Conservation (phyloP, 257 asterid species). For the Linaria vulgaris region DNA sequence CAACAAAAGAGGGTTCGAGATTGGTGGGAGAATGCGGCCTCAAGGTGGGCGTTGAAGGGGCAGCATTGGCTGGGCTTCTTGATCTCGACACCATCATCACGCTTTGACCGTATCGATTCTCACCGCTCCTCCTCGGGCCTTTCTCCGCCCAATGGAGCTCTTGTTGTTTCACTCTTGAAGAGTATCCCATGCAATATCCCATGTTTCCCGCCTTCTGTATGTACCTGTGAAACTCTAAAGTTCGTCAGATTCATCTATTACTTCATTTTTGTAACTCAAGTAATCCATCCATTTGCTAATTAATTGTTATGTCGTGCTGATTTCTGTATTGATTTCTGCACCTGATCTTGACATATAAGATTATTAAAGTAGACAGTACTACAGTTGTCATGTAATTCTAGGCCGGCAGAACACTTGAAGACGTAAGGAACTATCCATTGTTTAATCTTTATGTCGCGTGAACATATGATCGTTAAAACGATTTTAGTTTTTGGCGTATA, state of each 20-base stretch:
- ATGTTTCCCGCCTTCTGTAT: conserved; percentile 57
- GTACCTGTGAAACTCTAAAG: conserved; percentile 49
- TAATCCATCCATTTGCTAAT: background rate
- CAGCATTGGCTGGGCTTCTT: conserved; percentile 33
- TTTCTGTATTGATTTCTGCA: conserved; percentile 14
- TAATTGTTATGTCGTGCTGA: background rate
- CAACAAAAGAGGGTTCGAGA: conserved; percentile 53
- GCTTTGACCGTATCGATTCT: conserved; percentile 37
- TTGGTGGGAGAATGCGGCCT: conserved; percentile 25
- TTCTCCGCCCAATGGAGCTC: conserved; percentile 85
- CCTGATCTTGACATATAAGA: conserved; percentile 7
- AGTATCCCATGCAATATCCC: conserved; percentile 71
- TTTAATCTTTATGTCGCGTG: too few relatives aligned
- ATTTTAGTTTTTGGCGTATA: background rate
- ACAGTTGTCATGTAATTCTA: too few relatives aligned
- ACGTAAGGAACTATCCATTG: too few relatives aligned
- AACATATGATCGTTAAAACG: too few relatives aligned
- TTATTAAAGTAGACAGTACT: too few relatives aligned
- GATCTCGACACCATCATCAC: conserved; percentile 44
- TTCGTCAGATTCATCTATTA: too few relatives aligned
- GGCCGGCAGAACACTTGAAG: conserved; percentile 23
- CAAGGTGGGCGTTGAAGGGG: conserved; percentile 30
- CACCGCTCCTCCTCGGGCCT: conserved; percentile 62
- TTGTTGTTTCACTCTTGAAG: conserved; percentile 58
- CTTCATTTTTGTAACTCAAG: too few relatives aligned